These are phyloP conservation scores for Marchantia polymorpha DNA, from an alignment of 225 moss, liverwort and hornwort species.

Conservation along the genomic window DNA sequence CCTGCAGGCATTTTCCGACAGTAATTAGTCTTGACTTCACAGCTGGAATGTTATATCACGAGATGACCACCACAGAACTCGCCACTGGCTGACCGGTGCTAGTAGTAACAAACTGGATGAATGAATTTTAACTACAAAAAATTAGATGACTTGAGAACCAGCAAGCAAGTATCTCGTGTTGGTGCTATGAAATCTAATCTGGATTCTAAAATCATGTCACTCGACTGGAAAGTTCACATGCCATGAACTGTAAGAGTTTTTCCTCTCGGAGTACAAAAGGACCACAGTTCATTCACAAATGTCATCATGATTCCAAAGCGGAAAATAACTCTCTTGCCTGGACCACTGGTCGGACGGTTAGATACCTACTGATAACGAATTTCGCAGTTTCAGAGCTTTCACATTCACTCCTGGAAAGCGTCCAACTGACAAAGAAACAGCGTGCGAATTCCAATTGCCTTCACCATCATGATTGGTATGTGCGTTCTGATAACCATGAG, in stretches of 20 bases:
- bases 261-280: neutral
- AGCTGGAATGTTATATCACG: neutral
- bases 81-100: too few relatives aligned
- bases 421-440: slow-evolving; percentile 39
- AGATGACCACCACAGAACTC: too few relatives aligned
- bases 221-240: too few relatives aligned
- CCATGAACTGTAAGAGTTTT: neutral
- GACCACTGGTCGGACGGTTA: neutral
- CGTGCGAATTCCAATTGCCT: slow-evolving; percentile 24
- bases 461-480: slow-evolving; percentile 15
- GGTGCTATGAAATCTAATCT: neutral
- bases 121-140: too few relatives aligned
- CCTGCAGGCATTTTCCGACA: neutral
- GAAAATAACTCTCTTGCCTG: neutral
- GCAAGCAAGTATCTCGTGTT: neutral
- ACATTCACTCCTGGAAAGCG: slow-evolving; percentile 41
- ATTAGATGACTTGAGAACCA: neutral
- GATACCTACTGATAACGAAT: slow-evolving; percentile 29
- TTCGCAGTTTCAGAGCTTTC: slow-evolving; percentile 33
- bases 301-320: neutral
- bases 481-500: slow-evolving; percentile 32
- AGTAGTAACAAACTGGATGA: too few relatives aligned
- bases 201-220: too few relatives aligned
- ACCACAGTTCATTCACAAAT: neutral
- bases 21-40: neutral